phyloP scores from a whole-genome alignment of 1,284 basidiomycete genomes.

The Cryptococcus depauperatus region DNA sequence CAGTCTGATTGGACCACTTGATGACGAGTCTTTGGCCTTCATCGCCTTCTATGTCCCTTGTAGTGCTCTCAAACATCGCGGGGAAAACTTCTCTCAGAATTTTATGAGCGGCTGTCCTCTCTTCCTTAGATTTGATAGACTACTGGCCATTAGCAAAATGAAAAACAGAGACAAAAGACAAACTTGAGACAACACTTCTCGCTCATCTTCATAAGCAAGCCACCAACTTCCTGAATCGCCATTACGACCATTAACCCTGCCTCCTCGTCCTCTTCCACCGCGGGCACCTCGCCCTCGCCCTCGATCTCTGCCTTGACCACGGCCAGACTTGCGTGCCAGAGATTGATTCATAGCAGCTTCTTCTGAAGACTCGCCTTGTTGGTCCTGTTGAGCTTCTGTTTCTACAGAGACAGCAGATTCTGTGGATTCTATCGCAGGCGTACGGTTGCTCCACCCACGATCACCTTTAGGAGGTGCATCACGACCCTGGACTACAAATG shows the following conservation, averaged over 20 bases:
- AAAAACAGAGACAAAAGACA: slow-evolving; percentile 11
- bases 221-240: slow-evolving; percentile 41
- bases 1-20: slow-evolving; percentile 23
- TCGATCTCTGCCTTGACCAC: slow-evolving; percentile 30
- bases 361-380: slow-evolving; percentile 18
- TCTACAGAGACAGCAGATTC: slow-evolving; percentile 24
- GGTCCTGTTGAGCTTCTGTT: slow-evolving; percentile 33
- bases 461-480: slow-evolving; percentile 53
- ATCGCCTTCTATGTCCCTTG: slow-evolving; percentile 23
- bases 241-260: slow-evolving; percentile 47
- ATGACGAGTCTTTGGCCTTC: slow-evolving; percentile 31
- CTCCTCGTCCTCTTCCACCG: slow-evolving; percentile 47
- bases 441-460: slow-evolving; percentile 46
- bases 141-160: slow-evolving; percentile 35
- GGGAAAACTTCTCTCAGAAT: slow-evolving; percentile 69
- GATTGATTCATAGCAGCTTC: slow-evolving; percentile 17
- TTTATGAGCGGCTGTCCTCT: slow-evolving; percentile 74
- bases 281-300: slow-evolving; percentile 36
- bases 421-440: slow-evolving; percentile 17
- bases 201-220: slow-evolving; percentile 51
- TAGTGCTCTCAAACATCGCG: slow-evolving; percentile 65
- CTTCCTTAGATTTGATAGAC: slow-evolving; percentile 73
- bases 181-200: slow-evolving; percentile 73
- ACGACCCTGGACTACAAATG: slow-evolving; percentile 67
- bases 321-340: slow-evolving; percentile 25